Conservation (phyloP, 2,329 filamentous ascomycete genomes). For the Cyanodermella asteris region DNA sequence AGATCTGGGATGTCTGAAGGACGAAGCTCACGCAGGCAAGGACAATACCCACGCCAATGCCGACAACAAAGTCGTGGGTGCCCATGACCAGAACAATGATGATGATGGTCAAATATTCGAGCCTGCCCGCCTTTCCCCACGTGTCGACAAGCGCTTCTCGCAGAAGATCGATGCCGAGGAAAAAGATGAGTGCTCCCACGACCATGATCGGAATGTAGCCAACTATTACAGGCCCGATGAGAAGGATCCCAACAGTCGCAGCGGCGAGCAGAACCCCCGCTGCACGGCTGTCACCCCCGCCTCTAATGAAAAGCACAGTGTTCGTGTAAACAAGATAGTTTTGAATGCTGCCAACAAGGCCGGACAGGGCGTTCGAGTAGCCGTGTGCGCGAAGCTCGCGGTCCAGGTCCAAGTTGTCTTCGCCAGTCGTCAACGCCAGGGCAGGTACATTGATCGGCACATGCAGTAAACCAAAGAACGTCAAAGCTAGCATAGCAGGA, state of each 20-base stretch:
- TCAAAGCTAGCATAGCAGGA: slow-evolving; percentile 88
- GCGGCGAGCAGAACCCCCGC: slow-evolving; percentile 69
- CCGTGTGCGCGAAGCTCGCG: slow-evolving; percentile 83
- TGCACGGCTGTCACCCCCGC: slow-evolving; percentile 67
- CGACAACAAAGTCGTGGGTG: slow-evolving; percentile 84
- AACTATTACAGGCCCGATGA: slow-evolving; percentile 69
- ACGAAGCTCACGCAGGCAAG: slow-evolving; percentile 81
- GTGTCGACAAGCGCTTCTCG: slow-evolving; percentile 76
- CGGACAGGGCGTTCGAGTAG: slow-evolving; percentile 78
- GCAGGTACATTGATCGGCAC: slow-evolving; percentile 97
- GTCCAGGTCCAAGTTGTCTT: slow-evolving; percentile 82
- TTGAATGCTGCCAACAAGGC: slow-evolving; percentile 67
- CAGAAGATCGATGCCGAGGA: slow-evolving; percentile 80
- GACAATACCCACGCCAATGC: slow-evolving; percentile 78
- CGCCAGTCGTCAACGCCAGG: slow-evolving; percentile 68
- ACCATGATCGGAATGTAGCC: slow-evolving; percentile 94
- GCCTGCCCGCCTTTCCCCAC: slow-evolving; percentile 62
- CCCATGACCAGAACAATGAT: slow-evolving; percentile 91
- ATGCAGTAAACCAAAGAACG: slow-evolving; percentile 91
- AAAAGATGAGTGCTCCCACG: slow-evolving; percentile 84
- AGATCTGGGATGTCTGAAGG: slow-evolving; percentile 73
- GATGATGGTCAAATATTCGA: slow-evolving; percentile 77
- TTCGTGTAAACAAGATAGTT: slow-evolving; percentile 98
- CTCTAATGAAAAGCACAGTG: slow-evolving; percentile 87
- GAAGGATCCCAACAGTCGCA: slow-evolving; percentile 60